Conservation (phyloP, 2,329 filamentous ascomycete genomes). For the Pseudogymnoascus sp. region DNA sequence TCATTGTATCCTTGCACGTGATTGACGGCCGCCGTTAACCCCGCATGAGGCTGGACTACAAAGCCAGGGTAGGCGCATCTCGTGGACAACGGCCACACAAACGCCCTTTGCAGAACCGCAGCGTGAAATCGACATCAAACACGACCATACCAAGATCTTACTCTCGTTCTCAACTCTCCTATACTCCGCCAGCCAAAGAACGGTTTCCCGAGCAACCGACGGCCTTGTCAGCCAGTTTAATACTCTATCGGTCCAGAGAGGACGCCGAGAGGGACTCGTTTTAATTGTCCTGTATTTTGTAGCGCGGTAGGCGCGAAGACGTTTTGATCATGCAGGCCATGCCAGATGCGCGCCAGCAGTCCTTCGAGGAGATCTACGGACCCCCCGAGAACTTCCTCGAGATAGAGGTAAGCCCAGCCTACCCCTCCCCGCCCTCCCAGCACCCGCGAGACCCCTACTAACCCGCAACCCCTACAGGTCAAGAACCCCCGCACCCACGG, state of each 20-base stretch:
- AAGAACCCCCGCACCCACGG: conserved; percentile 90
- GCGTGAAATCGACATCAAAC: background rate
- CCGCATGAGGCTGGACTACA: background rate
- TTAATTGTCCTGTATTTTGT: background rate
- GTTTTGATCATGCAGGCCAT: conserved; percentile 47
- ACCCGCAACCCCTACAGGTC: conserved; percentile 48
- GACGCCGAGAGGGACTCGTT: background rate
- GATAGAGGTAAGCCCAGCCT: conserved; percentile 63
- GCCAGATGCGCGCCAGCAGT: conserved; percentile 75
- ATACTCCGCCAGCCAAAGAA: background rate
- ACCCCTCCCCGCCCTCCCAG: background rate
- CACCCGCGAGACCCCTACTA: background rate
- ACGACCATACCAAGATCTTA: background rate
- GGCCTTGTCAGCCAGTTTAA: background rate
- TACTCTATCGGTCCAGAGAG: background rate
- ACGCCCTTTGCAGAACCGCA: background rate
- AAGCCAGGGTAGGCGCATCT: background rate
- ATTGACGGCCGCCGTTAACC: background rate
- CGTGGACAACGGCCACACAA: background rate
- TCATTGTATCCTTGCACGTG: background rate
- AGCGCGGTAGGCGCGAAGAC: background rate
- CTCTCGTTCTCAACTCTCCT: too few species aligned
- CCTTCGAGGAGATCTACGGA: conserved; percentile 97
- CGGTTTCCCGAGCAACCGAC: background rate
- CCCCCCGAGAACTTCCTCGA: conserved; percentile 98